Evolutionary conservation across 176 grass and related monocot species (phyloP), one percentile per base, ranked within the genome.

Genomic region (Musa schizocarpa): DNA sequence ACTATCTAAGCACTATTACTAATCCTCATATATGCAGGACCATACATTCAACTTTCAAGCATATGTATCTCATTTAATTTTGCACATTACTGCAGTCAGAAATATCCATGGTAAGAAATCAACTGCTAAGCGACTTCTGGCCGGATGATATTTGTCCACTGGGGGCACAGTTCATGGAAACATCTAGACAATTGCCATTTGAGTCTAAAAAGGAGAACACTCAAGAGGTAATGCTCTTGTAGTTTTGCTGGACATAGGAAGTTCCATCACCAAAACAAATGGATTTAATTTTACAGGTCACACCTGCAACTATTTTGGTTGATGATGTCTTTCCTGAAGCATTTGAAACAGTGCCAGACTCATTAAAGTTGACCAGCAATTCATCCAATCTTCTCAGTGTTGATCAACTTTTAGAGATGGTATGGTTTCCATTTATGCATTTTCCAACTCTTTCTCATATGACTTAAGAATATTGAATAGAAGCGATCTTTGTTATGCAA

Each of bases 61-160:
- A 51, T 83, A 55, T 22, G 73, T 58, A 76, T 68, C 20, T 68
- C 54, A 78, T 61, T 49, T 26, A 34, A 17, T 64, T 83, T 86
- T 56, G 14, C 20, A 16, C 57, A 21, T 57, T 27, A 17, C 50
- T 88, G 76, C 88, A 99, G 91, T 82, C 91, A 9, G 91, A 99
- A 57, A 82, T 92, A 85, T 56, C 82, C 59, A 85, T 27, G 59
- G 78, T 99, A 86, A 92, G 81, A 83, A 87, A 71, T 50, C 89
- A 87, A 81, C 81, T 99, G 67, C 69, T 94, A 77, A 89, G 83
- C 77, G 88, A 99, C 70, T 99, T 99, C 83, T 86, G 83, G 24
- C 96, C 96, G 2, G 91, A 99, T 88, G 96, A 95, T 74, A 85
- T 94, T 79, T 95, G 96, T 59, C 96, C 96, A 68, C 80, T 88